Conservation (phyloP, 805 yeast genomes). For the Kuraishia molischiana region DNA sequence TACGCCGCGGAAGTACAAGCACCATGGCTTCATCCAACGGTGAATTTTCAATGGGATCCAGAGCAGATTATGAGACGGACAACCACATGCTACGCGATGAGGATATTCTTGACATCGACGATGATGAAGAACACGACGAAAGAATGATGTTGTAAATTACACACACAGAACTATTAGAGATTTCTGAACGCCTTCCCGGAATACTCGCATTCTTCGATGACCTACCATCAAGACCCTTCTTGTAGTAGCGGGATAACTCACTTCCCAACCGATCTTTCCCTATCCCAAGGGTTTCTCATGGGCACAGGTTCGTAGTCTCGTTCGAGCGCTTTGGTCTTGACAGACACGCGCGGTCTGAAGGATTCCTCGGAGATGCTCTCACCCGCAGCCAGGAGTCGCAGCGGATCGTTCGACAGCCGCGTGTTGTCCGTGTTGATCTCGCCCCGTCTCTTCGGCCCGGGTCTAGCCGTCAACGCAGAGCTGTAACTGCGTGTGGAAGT, state of each 20-base stretch:
- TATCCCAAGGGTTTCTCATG: not conserved
- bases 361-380: not conserved
- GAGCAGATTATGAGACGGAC: conserved; percentile 12
- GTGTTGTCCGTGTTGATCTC: not conserved
- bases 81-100: conserved; percentile 18
- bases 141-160: conserved; percentile 1
- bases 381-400: conserved; percentile 3
- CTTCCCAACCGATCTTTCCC: not conserved
- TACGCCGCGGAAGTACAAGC: conserved; percentile 1
- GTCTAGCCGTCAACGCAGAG: not conserved
- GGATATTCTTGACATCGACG: conserved; percentile 16
- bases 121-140: conserved; percentile 10
- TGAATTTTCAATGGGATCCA: not conserved
- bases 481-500: not conserved
- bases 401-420: not conserved
- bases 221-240: too few species aligned
- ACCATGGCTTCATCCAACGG: not conserved
- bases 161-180: not conserved
- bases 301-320: not conserved
- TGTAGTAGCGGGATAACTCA: too few species aligned
- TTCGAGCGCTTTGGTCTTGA: not conserved
- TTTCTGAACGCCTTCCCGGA: not conserved
- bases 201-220: too few species aligned
- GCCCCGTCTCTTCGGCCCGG: not conserved
- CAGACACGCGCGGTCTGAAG: not conserved